Base-by-base conservation (phyloP, 345 rosid species). In the Cardamine resedifolia region DNA sequence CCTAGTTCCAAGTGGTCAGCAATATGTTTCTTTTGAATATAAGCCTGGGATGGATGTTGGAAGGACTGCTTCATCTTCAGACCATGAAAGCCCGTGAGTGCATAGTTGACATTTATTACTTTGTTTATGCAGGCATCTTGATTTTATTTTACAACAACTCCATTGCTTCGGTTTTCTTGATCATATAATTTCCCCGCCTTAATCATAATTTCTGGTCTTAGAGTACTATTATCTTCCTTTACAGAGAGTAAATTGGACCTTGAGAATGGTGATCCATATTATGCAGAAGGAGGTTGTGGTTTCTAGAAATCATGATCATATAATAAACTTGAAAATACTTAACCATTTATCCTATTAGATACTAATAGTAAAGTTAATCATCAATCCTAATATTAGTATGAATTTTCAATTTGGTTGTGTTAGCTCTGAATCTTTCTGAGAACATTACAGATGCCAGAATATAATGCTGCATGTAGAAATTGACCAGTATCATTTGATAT, bases 81-180 rank as follows among this genome's bases (percentile, higher is more conserved):
- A 96, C 68, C 92, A 69, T 62, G 99, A 96, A 83, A 87, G 96
- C 83, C 99, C 94, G 99, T 96, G 81, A 92, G 99, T 90, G 71
- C 82, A 80, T 57, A 3, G 34, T 61, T 43, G 12, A 75, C 70
- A 53, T 18, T 15, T 41, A 36, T 66, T 50, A 33, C 58, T 20
- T 61, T 11, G 16, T 58, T 28, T 43, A 49, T 43, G 49, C 21
- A 6, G 38, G 68, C 62, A 67, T 61, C 36, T 55, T 61, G 50
- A n/a, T 18, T 50, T 47, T 33, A 62, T n/a, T 19, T 58, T 12
- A 30, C 10, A 8, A 12, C 27, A 45, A 55, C 52, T 55, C 61
- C 36, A 7, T 63, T 62, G 14, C 70, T 15, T 33, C 7, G 15
- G 58, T 51, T 53, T 44, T 36, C 33, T 68, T 75, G 28, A 3